phyloP scores from a whole-genome alignment of 768 basidiomycete species.

The Rhodotorula paludigena region DNA sequence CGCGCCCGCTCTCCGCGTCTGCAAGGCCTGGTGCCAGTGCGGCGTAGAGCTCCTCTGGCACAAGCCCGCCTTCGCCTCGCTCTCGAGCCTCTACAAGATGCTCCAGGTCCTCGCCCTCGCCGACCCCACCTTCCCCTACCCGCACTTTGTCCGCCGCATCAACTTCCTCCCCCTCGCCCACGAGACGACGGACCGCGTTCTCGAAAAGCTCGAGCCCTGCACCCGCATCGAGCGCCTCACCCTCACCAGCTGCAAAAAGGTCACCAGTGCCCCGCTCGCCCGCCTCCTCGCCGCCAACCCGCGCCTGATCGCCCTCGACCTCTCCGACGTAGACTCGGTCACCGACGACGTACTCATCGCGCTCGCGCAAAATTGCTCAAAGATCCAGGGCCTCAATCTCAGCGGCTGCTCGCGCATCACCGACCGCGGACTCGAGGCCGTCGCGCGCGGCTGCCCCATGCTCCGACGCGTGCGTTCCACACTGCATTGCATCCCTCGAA shows the following conservation, averaged over 20 bases:
- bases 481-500: not conserved
- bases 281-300: constrained; percentile 66
- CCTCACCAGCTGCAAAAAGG: constrained; percentile 71
- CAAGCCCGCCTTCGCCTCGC: constrained; percentile 69
- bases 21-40: constrained; percentile 89
- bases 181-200: constrained; percentile 66
- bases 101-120: constrained; percentile 58
- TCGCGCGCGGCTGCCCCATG: constrained; percentile 68
- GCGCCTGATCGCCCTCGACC: constrained; percentile 83
- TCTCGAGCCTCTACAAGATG: constrained; percentile 70
- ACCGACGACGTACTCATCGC: constrained; percentile 71
- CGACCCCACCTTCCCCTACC: constrained; percentile 77
- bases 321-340: constrained; percentile 75
- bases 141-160: constrained; percentile 79
- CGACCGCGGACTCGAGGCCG: constrained; percentile 67
- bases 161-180: constrained; percentile 72
- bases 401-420: constrained; percentile 74
- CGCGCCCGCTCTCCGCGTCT: constrained; percentile 69
- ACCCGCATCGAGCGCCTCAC: constrained; percentile 84
- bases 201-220: constrained; percentile 67
- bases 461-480: constrained; percentile 60
- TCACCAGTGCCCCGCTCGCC: constrained; percentile 69
- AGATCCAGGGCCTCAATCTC: constrained; percentile 87
- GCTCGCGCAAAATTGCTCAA: constrained; percentile 67
- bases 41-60: constrained; percentile 93